These are phyloP conservation scores for Halocafeteria seosinensis DNA, from an alignment of 108 stramenopile species.

Conservation along the genomic window DNA sequence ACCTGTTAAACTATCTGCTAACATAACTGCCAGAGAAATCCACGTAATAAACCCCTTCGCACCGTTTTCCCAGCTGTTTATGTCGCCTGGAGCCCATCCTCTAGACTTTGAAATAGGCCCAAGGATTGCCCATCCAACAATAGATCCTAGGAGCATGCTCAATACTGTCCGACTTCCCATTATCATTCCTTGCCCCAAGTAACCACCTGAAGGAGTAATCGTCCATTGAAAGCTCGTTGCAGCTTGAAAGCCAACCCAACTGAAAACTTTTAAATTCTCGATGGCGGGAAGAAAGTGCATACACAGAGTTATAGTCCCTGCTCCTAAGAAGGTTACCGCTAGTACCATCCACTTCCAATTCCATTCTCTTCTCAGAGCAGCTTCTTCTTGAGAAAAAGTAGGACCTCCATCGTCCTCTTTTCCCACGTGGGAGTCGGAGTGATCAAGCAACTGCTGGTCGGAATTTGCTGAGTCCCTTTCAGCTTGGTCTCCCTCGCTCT, in stretches of 20 bases:
- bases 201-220: not conserved
- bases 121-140: not conserved
- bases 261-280: not conserved
- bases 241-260: not conserved
- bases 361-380: not conserved
- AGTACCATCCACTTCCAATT: constrained; percentile 1
- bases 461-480: not conserved
- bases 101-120: not conserved
- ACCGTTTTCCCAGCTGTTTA: not conserved
- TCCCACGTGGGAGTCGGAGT: not conserved
- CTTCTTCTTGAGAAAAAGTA: not conserved
- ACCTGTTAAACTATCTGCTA: not conserved
- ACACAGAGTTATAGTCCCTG: not conserved
- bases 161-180: not conserved
- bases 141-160: not conserved
- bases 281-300: not conserved
- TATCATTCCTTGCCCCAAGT: constrained; percentile 2
- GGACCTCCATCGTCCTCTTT: too few species aligned
- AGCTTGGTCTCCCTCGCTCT: too few species aligned
- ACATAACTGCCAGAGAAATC: not conserved
- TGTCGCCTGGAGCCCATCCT: not conserved
- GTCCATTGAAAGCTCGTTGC: not conserved
- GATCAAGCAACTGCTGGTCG: not conserved
- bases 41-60: not conserved
- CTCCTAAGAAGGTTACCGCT: not conserved